These are phyloP conservation scores for Pseudopyrenochaeta lycopersici DNA, from an alignment of 2,329 filamentous ascomycete species.

Conservation along the genomic window DNA sequence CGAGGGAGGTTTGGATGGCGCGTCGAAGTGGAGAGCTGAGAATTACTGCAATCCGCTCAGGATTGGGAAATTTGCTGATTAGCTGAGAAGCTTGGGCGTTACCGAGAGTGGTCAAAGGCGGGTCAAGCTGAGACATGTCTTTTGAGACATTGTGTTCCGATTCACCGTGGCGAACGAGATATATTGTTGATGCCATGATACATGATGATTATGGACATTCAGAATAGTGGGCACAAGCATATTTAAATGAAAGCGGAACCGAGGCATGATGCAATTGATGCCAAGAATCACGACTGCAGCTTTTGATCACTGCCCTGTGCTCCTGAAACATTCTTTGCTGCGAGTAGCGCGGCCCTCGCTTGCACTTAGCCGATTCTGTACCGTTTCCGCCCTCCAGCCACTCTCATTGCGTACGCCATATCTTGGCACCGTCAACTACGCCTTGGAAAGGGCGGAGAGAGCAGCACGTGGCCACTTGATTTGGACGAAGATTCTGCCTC, in stretches of 20 bases:
- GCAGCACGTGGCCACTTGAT: background rate
- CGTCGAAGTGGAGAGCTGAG: constrained; percentile 15
- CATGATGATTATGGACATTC: background rate
- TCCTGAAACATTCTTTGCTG: background rate
- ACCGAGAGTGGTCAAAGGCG: constrained; percentile 13
- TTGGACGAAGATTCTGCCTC: background rate
- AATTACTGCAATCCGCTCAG: background rate
- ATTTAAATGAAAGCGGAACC: background rate
- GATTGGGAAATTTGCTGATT: background rate
- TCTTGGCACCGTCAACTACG: background rate
- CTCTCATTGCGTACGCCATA: background rate
- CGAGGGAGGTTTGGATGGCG: constrained; percentile 16
- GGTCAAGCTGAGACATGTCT: constrained; percentile 14
- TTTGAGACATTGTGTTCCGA: constrained; percentile 16
- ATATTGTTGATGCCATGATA: too few species aligned
- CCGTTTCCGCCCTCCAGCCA: background rate
- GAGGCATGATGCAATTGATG: background rate
- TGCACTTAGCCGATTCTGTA: background rate
- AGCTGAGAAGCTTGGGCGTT: constrained; percentile 8
- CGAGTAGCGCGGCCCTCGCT: background rate
- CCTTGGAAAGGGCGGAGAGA: background rate
- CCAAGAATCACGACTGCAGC: background rate
- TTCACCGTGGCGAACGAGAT: constrained; percentile 16
- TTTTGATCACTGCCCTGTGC: background rate
- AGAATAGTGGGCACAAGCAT: background rate